Evolutionary conservation across 2,329 filamentous ascomycete species (phyloP), one percentile per base, ranked within the genome.

Genomic region (Colletotrichum echinochloae): DNA sequence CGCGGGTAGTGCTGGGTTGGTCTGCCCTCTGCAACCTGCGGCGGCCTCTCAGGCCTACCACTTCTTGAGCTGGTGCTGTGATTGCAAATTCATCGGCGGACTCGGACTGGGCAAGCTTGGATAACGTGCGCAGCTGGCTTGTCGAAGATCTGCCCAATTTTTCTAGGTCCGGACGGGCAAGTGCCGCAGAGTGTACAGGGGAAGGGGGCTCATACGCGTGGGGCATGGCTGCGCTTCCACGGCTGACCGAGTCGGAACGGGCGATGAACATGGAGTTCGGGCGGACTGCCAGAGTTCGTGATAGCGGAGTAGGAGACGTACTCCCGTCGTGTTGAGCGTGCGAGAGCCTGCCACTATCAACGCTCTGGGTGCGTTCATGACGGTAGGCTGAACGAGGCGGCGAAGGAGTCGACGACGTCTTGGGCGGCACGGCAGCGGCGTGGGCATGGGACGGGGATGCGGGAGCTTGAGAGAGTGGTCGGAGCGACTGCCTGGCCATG

Each of bases 71-170:
- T 1, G 92, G 88, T 0, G 90, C 90, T 59, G 90, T 91, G 66
- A 98, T 92, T 54, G 90, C 88, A 75, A 98, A 95, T 51, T 97
- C 94, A 41, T 95, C 93, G 1, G 90, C 88, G 12, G 91, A 89
- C 3, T 89, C 91, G 55, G 90, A 90, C 76, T 95, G 89, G 1
- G 94, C 93, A 74, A 97, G 88, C 75, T 91, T 92, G 8, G 95
- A 97, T 46, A 98, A 85, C 0, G 94, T 95, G 52, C 95, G 91
- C 28, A 99, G 87, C 79, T 99, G 94, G 68, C 92, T 91, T 1
- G 96, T 98, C 0, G 95, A 93, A 0, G 96, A 98, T 75, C 93
- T 93, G 68, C 95, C 92, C 23, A 99, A 86, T 41, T 89, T 91
- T 78, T 94, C 89, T 14, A 98, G 85, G 73, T 98, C 94, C 3